Percentiles rank a stretch among this genome's conserved stretches.
phyloP scores from a whole-genome alignment of 257 asterid genomes.

The Nicotiana obtusifolia region DNA sequence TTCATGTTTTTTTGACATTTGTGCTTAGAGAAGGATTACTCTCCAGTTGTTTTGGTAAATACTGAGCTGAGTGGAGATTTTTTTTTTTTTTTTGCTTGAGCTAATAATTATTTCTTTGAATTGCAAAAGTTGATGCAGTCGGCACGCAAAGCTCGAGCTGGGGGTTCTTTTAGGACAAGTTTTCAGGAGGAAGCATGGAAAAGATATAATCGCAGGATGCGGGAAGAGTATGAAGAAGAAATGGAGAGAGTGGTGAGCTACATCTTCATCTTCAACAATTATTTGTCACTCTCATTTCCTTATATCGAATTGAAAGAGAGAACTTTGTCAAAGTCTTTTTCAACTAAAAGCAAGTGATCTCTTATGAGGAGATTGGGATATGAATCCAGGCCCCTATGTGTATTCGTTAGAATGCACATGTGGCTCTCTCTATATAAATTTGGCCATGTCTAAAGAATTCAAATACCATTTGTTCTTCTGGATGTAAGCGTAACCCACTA shows the following conservation, averaged over 20 bases:
- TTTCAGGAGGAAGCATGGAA: constrained; percentile 81
- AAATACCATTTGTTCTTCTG: neutral
- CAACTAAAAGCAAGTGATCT: constrained; percentile 2
- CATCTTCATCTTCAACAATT: constrained; percentile 7
- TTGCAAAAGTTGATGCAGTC: constrained; percentile 72
- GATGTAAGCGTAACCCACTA: neutral
- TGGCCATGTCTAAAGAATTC: neutral
- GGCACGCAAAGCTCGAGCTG: constrained; percentile 39
- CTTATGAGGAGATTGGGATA: neutral
- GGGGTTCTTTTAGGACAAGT: constrained; percentile 49
- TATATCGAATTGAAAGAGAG: neutral
- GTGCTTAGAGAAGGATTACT: neutral
- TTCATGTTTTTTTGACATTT: neutral
- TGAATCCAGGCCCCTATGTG: neutral
- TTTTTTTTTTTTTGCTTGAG: neutral
- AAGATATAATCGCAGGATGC: constrained; percentile 76
- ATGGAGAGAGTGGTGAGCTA: constrained; percentile 90
- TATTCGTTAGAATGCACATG: neutral
- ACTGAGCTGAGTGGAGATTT: neutral
- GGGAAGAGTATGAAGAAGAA: constrained; percentile 96
- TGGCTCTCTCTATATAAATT: neutral
- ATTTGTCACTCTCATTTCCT: constrained; percentile 6
- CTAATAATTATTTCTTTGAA: constrained; percentile 39
- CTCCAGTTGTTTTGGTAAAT: neutral
- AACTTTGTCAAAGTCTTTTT: neutral